Percentiles rank a stretch among this genome's conserved stretches.
phyloP scores from a whole-genome alignment of 2,329 filamentous ascomycete genomes.

The Talaromyces marneffei region DNA sequence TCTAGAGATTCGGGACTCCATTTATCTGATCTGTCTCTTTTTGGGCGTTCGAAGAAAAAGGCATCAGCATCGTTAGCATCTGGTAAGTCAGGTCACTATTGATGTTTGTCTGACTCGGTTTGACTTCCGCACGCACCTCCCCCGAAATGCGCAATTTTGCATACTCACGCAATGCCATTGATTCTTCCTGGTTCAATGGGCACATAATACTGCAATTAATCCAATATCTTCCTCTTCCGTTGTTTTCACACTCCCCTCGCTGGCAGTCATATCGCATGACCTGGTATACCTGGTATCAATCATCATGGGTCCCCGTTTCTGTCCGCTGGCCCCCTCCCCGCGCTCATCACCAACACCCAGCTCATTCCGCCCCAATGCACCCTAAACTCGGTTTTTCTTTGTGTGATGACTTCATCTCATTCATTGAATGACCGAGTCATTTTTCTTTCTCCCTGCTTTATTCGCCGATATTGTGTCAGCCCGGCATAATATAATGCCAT shows the following conservation, averaged over 20 bases:
- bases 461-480: neutral
- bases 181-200: neutral
- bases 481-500: neutral
- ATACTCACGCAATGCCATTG: neutral
- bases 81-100: slow-evolving; percentile 20
- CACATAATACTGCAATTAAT: neutral
- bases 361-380: slow-evolving; percentile 15
- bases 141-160: slow-evolving; percentile 2
- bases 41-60: slow-evolving; percentile 32
- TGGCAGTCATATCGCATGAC: neutral
- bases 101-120: slow-evolving; percentile 8
- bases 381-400: slow-evolving; percentile 1
- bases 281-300: too few species aligned
- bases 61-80: slow-evolving; percentile 21
- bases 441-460: neutral
- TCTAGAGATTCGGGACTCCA: slow-evolving; percentile 28
- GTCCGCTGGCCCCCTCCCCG: slow-evolving; percentile 10
- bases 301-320: slow-evolving; percentile 12
- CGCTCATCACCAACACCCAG: slow-evolving; percentile 7
- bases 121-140: slow-evolving; percentile 7
- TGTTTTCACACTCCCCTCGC: neutral
- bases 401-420: slow-evolving; percentile 5
- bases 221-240: neutral
- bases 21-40: slow-evolving; percentile 30
- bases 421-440: neutral